phyloP scores from a whole-genome alignment of 2,329 filamentous ascomycete species.

The Stemphylium vesicarium region DNA sequence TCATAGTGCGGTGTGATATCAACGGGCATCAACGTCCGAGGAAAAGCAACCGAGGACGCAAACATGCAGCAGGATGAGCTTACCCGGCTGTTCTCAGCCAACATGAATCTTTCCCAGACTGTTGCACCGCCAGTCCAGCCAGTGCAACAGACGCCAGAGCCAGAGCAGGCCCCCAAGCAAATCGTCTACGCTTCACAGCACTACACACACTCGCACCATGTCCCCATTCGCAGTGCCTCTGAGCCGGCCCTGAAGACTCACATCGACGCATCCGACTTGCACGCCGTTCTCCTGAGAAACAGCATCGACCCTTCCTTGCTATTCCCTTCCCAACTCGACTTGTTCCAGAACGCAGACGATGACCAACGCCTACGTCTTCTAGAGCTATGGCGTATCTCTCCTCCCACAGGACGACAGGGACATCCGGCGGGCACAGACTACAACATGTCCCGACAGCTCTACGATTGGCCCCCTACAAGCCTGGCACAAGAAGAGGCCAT shows the following conservation, averaged over 20 bases:
- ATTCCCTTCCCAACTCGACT: conserved; percentile 74
- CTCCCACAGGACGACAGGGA: conserved; percentile 58
- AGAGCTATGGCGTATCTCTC: conserved; percentile 84
- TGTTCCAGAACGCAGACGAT: conserved; percentile 77
- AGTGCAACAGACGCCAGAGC: conserved; percentile 18
- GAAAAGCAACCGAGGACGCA: conserved; percentile 37
- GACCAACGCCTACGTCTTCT: conserved; percentile 76
- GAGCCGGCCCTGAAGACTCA: conserved; percentile 42
- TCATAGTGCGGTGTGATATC: conserved; percentile 54
- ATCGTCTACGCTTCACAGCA: conserved; percentile 82
- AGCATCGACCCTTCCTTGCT: conserved; percentile 74
- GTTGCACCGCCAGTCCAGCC: conserved; percentile 52
- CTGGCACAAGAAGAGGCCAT: conserved; percentile 62
- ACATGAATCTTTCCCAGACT: conserved; percentile 66
- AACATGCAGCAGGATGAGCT: conserved; percentile 79
- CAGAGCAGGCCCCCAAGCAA: conserved; percentile 46
- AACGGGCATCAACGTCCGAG: conserved; percentile 52
- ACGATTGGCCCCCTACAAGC: conserved; percentile 63
- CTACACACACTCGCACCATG: conserved; percentile 81
- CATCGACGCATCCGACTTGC: conserved; percentile 51
- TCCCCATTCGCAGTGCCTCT: conserved; percentile 49
- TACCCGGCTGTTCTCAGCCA: conserved; percentile 76
- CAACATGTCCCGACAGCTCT: conserved; percentile 48
- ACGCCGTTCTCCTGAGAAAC: conserved; percentile 67
- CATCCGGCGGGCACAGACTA: conserved; percentile 53